Conservation (phyloP, 2,329 filamentous ascomycete species). For the Claviceps sp. region DNA sequence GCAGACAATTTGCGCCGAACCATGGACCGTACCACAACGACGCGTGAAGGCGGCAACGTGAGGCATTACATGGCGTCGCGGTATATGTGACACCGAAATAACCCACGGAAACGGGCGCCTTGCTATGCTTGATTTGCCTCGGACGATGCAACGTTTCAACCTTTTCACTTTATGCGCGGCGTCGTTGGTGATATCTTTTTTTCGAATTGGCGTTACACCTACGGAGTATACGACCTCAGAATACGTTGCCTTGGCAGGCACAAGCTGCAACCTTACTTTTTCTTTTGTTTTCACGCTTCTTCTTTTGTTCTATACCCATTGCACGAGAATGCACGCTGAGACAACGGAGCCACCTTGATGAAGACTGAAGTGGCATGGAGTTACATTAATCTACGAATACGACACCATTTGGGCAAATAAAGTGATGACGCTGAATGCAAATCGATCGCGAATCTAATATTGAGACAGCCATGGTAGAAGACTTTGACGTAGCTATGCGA, state of each 20-base stretch:
- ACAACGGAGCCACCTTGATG: neutral
- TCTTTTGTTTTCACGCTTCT: neutral
- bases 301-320: neutral
- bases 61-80: neutral
- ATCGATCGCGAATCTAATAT: too few species aligned
- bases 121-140: neutral
- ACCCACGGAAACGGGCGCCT: neutral
- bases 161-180: slow-evolving; percentile 4
- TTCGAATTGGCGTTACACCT: neutral
- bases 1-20: slow-evolving; percentile 53
- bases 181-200: slow-evolving; percentile 1
- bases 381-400: neutral
- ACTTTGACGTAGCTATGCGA: too few species aligned
- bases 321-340: neutral
- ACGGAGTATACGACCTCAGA: neutral
- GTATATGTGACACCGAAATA: neutral
- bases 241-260: neutral
- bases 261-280: neutral
- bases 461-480: too few species aligned
- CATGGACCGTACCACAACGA: slow-evolving; percentile 55
- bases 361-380: neutral
- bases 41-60: slow-evolving; percentile 16
- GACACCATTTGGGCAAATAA: neutral
- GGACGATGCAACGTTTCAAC: neutral
- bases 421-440: too few species aligned